These are phyloP conservation scores for Rugonectria rugulosa DNA, from an alignment of 2,329 filamentous ascomycete species.

Conservation along the genomic window DNA sequence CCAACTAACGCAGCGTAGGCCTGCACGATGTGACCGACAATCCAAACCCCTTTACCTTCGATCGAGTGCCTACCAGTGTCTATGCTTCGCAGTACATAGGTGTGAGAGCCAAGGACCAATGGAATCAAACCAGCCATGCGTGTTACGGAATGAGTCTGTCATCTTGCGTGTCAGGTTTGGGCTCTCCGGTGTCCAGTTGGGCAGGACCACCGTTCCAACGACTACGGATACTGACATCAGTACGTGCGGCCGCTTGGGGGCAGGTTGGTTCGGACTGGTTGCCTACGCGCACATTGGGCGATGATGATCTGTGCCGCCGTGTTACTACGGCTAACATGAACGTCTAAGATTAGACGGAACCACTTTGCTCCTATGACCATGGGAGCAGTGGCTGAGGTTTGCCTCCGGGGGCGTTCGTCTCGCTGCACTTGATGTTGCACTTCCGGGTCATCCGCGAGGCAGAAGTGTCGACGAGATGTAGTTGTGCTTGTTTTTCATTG, in stretches of 20 bases:
- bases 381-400: constrained; percentile 4
- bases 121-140: background rate
- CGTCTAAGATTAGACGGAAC: no score
- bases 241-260: background rate
- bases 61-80: background rate
- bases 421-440: background rate
- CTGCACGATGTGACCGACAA: constrained; percentile 1
- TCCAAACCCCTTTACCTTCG: background rate
- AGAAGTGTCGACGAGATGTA: background rate
- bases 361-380: background rate
- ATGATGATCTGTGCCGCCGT: constrained; percentile 4
- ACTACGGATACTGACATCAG: no score
- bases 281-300: background rate
- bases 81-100: background rate
- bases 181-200: no score
- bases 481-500: no score
- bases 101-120: no score
- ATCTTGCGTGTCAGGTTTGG: background rate
- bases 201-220: no score
- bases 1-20: background rate
- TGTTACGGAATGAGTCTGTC: constrained; percentile 1
- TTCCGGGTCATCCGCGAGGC: background rate
- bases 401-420: background rate
- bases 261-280: background rate
- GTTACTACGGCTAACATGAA: background rate